Base-by-base conservation (phyloP, 2,329 filamentous ascomycete genomes). In the Fusarium sp. region DNA sequence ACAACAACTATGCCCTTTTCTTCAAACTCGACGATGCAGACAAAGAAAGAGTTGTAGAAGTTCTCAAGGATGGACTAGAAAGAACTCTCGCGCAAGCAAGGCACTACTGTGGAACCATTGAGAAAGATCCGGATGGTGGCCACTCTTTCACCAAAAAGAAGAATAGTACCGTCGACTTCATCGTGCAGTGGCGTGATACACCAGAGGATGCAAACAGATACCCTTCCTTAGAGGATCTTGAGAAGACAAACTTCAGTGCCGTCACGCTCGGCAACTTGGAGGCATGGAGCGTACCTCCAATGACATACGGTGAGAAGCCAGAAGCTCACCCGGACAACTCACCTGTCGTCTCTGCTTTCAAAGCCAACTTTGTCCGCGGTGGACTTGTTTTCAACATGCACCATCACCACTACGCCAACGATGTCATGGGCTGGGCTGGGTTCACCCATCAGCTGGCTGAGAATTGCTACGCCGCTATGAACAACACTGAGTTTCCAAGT, bases 351-450 rank as follows among this genome's bases (percentile, higher is more conserved):
- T 72, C 80, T 0, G 79, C 76, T 0, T 83, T 79, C 68, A 77
- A 82, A 53, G 78, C 77, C 1, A 83, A 79, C 66, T 79, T 83
- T 40, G 71, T 83, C 25, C 75, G 70, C 0, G 81, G 80, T 4
- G 81, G 81, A 0, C 59, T 83, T 2, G 74, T 83, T 10, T 77
- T 83, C 51, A 78, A 76, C 33, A 80, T 79, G 50, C 80, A 82
- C 40, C 70, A 74, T 49, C 82, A 83, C 44, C 81, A 83, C 56
- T 83, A 79, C 47, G 65, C 77, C 41, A 80, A 80, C 58, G 81
- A 83, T 62, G 70, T 81, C 0, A 81, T 80, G 76, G 80, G 79
- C 5, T 82, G 80, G 79, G 74, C 76, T 0, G 73, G 74, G 7
- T 76, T 79, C 20, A 67, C 73, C 0, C 75, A 77, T 19, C 79